These are phyloP conservation scores for Pichia sp. DNA, from an alignment of 1,139 yeast genomes.

Conservation along the genomic window DNA sequence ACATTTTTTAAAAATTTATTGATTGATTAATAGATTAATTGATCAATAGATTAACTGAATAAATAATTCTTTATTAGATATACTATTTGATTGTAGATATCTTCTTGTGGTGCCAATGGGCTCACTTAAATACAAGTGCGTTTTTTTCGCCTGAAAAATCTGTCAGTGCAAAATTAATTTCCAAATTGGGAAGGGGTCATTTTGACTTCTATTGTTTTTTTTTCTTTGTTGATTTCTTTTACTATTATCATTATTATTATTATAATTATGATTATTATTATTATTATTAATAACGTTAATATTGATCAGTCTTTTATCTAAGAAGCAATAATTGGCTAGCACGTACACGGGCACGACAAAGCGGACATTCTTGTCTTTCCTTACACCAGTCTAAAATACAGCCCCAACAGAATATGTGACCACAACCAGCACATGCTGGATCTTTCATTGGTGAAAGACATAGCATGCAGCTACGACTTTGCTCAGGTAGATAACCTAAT, in stretches of 20 bases:
- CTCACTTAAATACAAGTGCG: slow-evolving; percentile 1
- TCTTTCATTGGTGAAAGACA: slow-evolving; percentile 75
- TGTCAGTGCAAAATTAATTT: too few relatives aligned
- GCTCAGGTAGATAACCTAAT: slow-evolving; percentile 65
- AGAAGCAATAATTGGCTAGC: slow-evolving; percentile 74
- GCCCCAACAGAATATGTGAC: slow-evolving; percentile 89
- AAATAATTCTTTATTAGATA: too few relatives aligned
- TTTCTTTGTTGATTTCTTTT: too few relatives aligned
- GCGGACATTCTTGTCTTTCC: slow-evolving; percentile 83
- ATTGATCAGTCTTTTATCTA: slow-evolving; percentile 30
- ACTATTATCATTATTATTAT: too few relatives aligned
- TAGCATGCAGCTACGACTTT: slow-evolving; percentile 71
- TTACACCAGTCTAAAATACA: slow-evolving; percentile 88
- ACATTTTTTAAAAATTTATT: slow-evolving; percentile 4
- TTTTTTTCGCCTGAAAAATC: slow-evolving; percentile 2
- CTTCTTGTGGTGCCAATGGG: too few relatives aligned
- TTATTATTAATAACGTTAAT: too few relatives aligned
- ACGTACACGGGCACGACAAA: slow-evolving; percentile 70
- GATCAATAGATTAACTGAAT: not conserved
- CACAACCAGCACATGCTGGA: slow-evolving; percentile 86
- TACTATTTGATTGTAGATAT: too few relatives aligned
- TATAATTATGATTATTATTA: too few relatives aligned
- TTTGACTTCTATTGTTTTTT: too few relatives aligned
- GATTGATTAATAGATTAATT: not conserved
- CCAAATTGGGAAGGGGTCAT: too few relatives aligned